phyloP scores from a whole-genome alignment of 2,329 filamentous ascomycete species.

The Chlorencoelia australis region DNA sequence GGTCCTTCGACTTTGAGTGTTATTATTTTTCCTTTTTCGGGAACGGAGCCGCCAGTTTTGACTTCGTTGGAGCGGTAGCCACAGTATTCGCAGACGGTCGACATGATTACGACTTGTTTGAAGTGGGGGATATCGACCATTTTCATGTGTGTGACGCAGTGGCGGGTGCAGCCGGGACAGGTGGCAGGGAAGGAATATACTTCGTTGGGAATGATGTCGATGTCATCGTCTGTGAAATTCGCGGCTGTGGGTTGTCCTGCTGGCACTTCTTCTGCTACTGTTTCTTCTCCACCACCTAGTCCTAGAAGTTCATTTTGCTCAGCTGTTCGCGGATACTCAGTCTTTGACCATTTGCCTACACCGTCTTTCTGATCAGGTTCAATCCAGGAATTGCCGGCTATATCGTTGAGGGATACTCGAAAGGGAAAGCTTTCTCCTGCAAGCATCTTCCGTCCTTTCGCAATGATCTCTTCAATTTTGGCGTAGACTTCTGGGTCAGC shows the following conservation, averaged over 20 bases:
- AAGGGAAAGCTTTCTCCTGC: slow-evolving; percentile 74
- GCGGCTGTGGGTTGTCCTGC: slow-evolving; percentile 32
- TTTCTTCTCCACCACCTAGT: slow-evolving; percentile 52
- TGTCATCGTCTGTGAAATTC: slow-evolving; percentile 50
- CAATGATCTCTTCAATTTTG: slow-evolving; percentile 69
- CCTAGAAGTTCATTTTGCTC: slow-evolving; percentile 85
- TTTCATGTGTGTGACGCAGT: slow-evolving; percentile 92
- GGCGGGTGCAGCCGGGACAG: slow-evolving; percentile 81
- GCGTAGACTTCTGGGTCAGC: slow-evolving; percentile 67
- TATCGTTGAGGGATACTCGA: slow-evolving; percentile 78
- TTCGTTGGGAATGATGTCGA: slow-evolving; percentile 87
- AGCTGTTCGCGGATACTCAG: slow-evolving; percentile 70
- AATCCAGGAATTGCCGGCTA: slow-evolving; percentile 93
- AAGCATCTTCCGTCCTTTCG: slow-evolving; percentile 66
- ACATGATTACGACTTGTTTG: slow-evolving; percentile 95
- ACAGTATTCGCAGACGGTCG: slow-evolving; percentile 81
- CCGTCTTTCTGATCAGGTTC: slow-evolving; percentile 72
- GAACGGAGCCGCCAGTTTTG: slow-evolving; percentile 91
- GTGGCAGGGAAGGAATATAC: slow-evolving; percentile 87
- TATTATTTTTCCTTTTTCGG: slow-evolving; percentile 75
- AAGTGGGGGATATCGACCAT: slow-evolving; percentile 98
- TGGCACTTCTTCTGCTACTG: slow-evolving; percentile 39
- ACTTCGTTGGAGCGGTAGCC: slow-evolving; percentile 95
- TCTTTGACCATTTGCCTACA: slow-evolving; percentile 80
- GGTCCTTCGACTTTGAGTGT: slow-evolving; percentile 59